Evolutionary conservation across 2,329 filamentous ascomycete genomes (phyloP).

Genomic region (Verticillium isaacii): DNA sequence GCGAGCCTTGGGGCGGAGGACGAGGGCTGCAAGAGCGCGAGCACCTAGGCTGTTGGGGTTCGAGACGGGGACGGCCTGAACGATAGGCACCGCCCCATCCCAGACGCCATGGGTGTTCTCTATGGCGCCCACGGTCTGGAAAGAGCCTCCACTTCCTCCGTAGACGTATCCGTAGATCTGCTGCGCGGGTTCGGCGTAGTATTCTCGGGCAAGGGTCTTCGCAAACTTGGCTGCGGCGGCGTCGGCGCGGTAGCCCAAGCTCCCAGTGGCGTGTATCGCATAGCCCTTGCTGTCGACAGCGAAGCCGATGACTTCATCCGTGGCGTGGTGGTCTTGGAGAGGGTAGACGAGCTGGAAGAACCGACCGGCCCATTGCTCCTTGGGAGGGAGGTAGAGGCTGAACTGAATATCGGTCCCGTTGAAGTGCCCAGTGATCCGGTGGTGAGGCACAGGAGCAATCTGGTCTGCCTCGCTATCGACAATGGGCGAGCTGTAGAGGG

Average conservation of each 20-base stretch:
- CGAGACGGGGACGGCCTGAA: slow-evolving; percentile 14
- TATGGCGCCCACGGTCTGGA: slow-evolving; percentile 12
- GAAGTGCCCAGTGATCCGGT: slow-evolving; percentile 12
- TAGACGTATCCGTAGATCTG: slow-evolving; percentile 16
- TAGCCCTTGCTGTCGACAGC: slow-evolving; percentile 14
- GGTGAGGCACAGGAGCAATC: slow-evolving; percentile 7
- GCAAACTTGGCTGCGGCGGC: slow-evolving; percentile 16
- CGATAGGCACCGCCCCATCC: slow-evolving; percentile 15
- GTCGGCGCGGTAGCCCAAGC: slow-evolving; percentile 14
- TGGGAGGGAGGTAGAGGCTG: slow-evolving; percentile 16
- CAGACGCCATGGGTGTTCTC: slow-evolving; percentile 16
- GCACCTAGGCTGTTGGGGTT: slow-evolving; percentile 13
- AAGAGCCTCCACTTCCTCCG: slow-evolving; percentile 17
- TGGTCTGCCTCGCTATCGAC: slow-evolving; percentile 11
- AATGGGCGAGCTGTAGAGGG: slow-evolving; percentile 6
- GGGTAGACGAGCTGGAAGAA: slow-evolving; percentile 18
- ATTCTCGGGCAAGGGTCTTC: slow-evolving; percentile 8
- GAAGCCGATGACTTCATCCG: slow-evolving; percentile 10
- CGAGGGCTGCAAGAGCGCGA: slow-evolving; percentile 7
- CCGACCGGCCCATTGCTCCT: slow-evolving; percentile 9
- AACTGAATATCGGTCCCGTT: slow-evolving; percentile 13
- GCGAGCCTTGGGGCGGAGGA: slow-evolving; percentile 1
- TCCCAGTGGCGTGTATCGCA: slow-evolving; percentile 13
- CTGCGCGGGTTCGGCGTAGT: slow-evolving; percentile 6
- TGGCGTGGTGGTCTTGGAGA: slow-evolving; percentile 8